Base-by-base conservation (phyloP, 768 basidiomycete genomes). In the Collybia sordida region DNA sequence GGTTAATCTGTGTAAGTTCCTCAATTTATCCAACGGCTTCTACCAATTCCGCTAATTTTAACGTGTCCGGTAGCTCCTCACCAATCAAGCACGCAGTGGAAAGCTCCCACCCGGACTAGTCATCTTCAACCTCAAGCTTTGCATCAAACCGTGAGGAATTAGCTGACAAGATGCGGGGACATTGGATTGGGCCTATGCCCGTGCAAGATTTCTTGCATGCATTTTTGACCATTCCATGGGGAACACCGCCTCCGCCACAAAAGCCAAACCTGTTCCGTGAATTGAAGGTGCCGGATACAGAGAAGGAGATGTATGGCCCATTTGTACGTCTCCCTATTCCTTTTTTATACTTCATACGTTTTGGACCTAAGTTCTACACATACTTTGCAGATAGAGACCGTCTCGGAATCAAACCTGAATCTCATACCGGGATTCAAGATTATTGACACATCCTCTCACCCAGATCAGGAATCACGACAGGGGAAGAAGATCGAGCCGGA, bases 141-240 rank as follows among this genome's bases (percentile, higher is more conserved):
- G n/a, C n/a, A n/a, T n/a, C n/a, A n/a, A n/a, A n/a, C n/a, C n/a
- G n/a, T n/a, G n/a, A n/a, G n/a, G n/a, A n/a, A n/a, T n/a, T n/a
- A n/a, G n/a, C n/a, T n/a, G n/a, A n/a, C n/a, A n/a, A 52, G 31
- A 41, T 53, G 19, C 25, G 28, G 14, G 37, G 34, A 14, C 42
- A 35, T 22, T 56, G 51, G 52, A 28, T 53, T 25, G 55, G 55
- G 15, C 55, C 55, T 14, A 48, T 43, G 25, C 55, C 55, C 21
- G 22, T 49, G 15, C 8, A 43, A 9, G 41, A 52, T 17, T 56
- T 56, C 45, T 34, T 56, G 15, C 35, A 47, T 18, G 25, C 37
- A 9, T 47, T 45, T 18, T 18, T 47, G n/a, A 50, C 45, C 9
- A 24, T 38, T 15, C 6, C 21, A 18, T 21, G n/a, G 27, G 39